Conservation (phyloP, 106 monocot genomes). For the Chionographis japonica region DNA sequence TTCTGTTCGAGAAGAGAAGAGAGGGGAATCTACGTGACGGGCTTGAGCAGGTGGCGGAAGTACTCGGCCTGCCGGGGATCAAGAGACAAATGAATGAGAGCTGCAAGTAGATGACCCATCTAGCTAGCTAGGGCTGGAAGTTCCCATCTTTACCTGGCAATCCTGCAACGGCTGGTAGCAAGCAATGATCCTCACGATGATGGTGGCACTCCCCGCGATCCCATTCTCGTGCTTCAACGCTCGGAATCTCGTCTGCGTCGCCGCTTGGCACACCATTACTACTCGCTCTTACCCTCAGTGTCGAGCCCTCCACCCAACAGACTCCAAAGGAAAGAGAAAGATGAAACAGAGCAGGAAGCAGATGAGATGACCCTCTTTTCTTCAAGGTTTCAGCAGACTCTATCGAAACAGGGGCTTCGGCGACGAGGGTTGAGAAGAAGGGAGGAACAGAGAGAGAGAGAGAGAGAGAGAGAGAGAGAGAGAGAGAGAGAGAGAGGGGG, state of each 20-base stretch:
- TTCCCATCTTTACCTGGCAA: constrained; percentile 57
- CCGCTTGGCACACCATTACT: constrained; percentile 93
- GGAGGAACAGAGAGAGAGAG: neutral
- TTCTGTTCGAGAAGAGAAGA: neutral
- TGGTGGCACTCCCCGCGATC: constrained; percentile 53
- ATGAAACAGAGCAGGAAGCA: neutral
- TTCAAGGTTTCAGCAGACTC: no score
- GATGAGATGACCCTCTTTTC: neutral
- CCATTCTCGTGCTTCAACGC: constrained; percentile 87
- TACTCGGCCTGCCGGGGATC: constrained; percentile 66
- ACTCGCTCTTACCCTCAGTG: constrained; percentile 24
- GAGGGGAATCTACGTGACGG: constrained; percentile 70
- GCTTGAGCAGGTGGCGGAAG: constrained; percentile 91
- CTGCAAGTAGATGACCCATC: neutral
- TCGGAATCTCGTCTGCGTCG: constrained; percentile 75
- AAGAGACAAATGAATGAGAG: neutral
- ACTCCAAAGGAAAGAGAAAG: neutral
- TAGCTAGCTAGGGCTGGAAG: no score
- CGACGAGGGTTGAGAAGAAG: no score
- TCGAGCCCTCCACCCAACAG: constrained; percentile 3
- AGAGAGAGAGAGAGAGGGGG: no score
- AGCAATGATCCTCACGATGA: constrained; percentile 72
- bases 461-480: neutral
- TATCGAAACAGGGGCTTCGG: no score
- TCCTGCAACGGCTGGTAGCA: constrained; percentile 84